These are phyloP conservation scores for Marchantia polymorpha DNA, from an alignment of 225 moss, liverwort and hornwort genomes.

Conservation along the genomic window DNA sequence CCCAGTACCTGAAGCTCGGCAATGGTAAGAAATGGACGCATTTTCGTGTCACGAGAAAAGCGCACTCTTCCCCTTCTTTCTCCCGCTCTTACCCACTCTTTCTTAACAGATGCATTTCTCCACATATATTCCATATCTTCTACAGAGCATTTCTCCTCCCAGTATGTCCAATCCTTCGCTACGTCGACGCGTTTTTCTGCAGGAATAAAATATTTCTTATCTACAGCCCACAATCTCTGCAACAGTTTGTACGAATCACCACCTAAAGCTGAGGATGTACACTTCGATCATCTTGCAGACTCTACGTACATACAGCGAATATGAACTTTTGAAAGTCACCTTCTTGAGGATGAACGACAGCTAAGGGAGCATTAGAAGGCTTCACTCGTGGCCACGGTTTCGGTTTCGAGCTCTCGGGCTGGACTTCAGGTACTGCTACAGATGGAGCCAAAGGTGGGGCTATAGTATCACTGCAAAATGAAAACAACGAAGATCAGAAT, in stretches of 20 bases:
- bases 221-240: background rate
- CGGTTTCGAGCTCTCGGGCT: constrained; percentile 21
- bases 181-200: constrained; percentile 13
- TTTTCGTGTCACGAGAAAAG: constrained; percentile 77
- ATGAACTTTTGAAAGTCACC: constrained; percentile 9
- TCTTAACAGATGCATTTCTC: constrained; percentile 75
- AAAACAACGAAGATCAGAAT: background rate
- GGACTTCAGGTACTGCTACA: background rate
- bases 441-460: constrained; percentile 20
- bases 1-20: constrained; percentile 70
- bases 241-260: background rate
- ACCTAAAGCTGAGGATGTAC: background rate
- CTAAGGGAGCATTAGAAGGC: constrained; percentile 10
- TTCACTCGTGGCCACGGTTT: constrained; percentile 35
- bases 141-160: constrained; percentile 71
- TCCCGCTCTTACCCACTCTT: constrained; percentile 76
- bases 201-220: background rate
- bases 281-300: background rate
- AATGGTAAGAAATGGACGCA: constrained; percentile 74
- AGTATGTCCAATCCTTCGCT: constrained; percentile 80
- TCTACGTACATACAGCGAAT: no score
- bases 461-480: constrained; percentile 27
- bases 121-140: constrained; percentile 80
- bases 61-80: constrained; percentile 87
- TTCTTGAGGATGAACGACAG: constrained; percentile 25